Evolutionary conservation across 208 protist genomes (phyloP), one percentile per base, ranked within the genome.

Genomic region (Wallacemonas sp.): DNA sequence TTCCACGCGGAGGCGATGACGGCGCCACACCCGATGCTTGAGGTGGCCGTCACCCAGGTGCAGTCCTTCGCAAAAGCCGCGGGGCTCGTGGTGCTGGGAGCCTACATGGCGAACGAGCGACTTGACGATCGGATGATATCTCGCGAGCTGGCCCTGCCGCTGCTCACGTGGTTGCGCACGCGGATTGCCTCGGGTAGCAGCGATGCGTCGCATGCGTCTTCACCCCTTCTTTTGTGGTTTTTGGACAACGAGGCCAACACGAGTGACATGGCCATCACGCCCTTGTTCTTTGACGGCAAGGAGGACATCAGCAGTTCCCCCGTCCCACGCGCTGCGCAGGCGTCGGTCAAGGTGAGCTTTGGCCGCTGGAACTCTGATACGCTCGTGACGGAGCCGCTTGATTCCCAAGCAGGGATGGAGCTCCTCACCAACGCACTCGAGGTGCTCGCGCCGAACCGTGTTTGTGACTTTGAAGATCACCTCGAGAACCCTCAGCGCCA

Each of bases 401-500:
- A 68, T n/a, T 65, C 55, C 41, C 75, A 81, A 65, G 59, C 71
- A 19, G 86, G 76, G 22, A 46, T 90, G 31, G 78, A 86, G 68
- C 55, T 65, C n/a, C 75, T 93, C 28, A 77, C 63, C 21, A 89
- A 91, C 62, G 86, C 86, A 26, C 63, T 95, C 21, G 82, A 89
- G 63, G 78, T 77, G 12, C 82, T 93, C 24, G 86, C 82, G 55
- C 82, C 87, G 69, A 88, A 88, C 72, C 79, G 80, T 30, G 60
- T 95, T 3, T 70, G 85, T 1, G 90, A 95, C 78, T 88, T 95
- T 45, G 90, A 95, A 62, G 86, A 95, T 49, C 90, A 95, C 66
- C 66, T 95, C 44, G 86, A 95, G 70, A 79, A 88, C 45, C 82
- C 85, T 42, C 76, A 84, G 39, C 28, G 91, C 17, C 84, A 89